Evolutionary conservation across 306 rosid genomes (phyloP), one percentile per base, ranked within the genome.

Genomic region (Alnus glutinosa): DNA sequence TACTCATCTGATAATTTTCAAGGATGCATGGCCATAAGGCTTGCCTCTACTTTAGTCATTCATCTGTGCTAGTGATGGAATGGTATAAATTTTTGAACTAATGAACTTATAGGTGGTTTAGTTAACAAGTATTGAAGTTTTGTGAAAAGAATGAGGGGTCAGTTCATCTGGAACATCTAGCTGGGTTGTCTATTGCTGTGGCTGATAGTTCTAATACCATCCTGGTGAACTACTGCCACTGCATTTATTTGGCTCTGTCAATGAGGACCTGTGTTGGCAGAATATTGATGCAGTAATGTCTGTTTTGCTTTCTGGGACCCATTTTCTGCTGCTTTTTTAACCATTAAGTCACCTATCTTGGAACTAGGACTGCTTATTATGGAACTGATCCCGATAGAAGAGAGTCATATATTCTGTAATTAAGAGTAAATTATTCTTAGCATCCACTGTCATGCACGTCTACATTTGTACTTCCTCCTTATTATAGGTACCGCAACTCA

Each of bases 401-500:
- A 51, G 46, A 62, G 83, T 59, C 28, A 51, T 66, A 28, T 52
- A 69, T 32, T 37, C 48, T 44, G 42, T 19, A 52, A 61, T 7
- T 64, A 8, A 70, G 74, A 70, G 39, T 44, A 71, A 57, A 32
- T 37, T 70, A 62, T 18, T 83, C 54, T 75, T 32, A 50, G 63
- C 81, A 71, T 79, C 77, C 75, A 64, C 58, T 59, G 51, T 66
- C 70, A 18, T 71, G 36, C 75, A 19, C 84, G 52, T 51, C 72
- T 81, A 75, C 49, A 71, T 79, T 44, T 62, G 71, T 73, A 48
- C 37, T 47, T 47, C 51, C 67, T 76, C 70, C 62, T 75, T 55
- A 83, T 82, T 87, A 57, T 78, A 96, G 99, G 90, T 96, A 96
- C 48, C 83, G 86, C 39, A 96, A 87, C 80, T 88, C 98, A 2